A percentile compares a stretch with the other conserved stretches of the same genome.
Evolutionary conservation across 129 eudicot species (phyloP).

Genomic region (Chrysanthemum makinoi): DNA sequence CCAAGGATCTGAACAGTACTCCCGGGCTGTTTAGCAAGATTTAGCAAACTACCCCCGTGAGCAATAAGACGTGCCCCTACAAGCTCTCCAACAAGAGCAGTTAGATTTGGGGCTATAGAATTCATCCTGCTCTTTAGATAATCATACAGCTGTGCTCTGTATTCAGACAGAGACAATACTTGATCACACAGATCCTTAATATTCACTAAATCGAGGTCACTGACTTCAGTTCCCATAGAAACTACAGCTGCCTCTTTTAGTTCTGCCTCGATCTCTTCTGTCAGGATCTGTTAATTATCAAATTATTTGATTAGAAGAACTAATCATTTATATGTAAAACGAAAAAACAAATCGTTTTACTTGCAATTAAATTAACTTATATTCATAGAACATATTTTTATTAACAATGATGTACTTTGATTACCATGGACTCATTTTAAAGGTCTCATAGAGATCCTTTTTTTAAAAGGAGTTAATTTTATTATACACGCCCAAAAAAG

Average conservation of each 20-base stretch:
- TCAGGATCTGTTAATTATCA: slow-evolving; percentile 45
- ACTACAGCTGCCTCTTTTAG: slow-evolving; percentile 80
- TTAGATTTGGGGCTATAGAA: slow-evolving; percentile 91
- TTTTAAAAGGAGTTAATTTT: no score
- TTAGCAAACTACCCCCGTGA: slow-evolving; percentile 88
- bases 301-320: no score
- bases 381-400: no score
- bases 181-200: slow-evolving; percentile 90
- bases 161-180: slow-evolving; percentile 83
- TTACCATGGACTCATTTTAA: no score
- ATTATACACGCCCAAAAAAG: no score
- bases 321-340: no score
- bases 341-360: no score
- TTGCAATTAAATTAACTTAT: no score
- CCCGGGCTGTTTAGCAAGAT: slow-evolving; percentile 96
- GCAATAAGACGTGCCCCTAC: slow-evolving; percentile 97
- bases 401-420: no score
- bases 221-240: slow-evolving; percentile 99
- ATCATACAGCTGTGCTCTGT: slow-evolving; percentile 90
- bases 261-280: slow-evolving; percentile 78
- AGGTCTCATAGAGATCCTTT: no score
- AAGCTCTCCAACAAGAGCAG: slow-evolving; percentile 97
- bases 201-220: slow-evolving; percentile 77
- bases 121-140: slow-evolving; percentile 92
- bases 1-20: slow-evolving; percentile 97